Evolutionary conservation across 345 rosid genomes (phyloP), one percentile per base, ranked within the genome.

Genomic region (Linum lewisii): DNA sequence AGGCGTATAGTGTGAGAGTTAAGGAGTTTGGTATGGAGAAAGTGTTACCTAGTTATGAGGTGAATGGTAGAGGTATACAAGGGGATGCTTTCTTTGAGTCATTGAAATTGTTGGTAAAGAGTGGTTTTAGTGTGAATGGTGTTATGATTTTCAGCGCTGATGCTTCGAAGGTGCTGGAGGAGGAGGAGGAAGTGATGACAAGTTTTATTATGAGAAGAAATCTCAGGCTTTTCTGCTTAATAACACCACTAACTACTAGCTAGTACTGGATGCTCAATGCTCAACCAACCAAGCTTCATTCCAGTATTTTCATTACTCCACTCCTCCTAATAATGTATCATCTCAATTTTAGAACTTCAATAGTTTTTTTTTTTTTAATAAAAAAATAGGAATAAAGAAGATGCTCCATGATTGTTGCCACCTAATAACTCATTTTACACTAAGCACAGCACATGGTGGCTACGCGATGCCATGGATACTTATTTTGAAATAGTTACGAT

Each of bases 81-180:
- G 90, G 90, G 54, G 81, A 79, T 22, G 70, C 63, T 0, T 81
- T 84, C 59, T 79, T 81, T 37, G 69, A 75, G 23, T 76, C 87
- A 11, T 66, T 84, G 60, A 61, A 4, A 14, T 62, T 79, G 57
- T 49, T 78, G 66, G 66, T 76, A 63, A 61, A 24, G 14, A 74
- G 72, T 37, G 83, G 79, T 6, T 78, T 74, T 20, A 62, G 58
- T 5, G 70, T 81, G 55, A 76, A 79, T 62, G 83, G 87, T 18
- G 71, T 84, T 23, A 81, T 79, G 90, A 74, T 84, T 59, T 84
- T 62, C 76, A 79, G 82, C 0, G 87, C 87, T 4, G 83, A 81
- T 65, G 80, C 73, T 45, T 75, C 83, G 38, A 29, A 29, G 34
- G 34, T 29, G n/a, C n/a, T n/a, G n/a, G 34, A 29, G 2, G 7